A percentile compares a stretch with the other conserved stretches of the same genome.
phyloP scores from a whole-genome alignment of 163 green algal species.

The Scenedesmus sp. region DNA sequence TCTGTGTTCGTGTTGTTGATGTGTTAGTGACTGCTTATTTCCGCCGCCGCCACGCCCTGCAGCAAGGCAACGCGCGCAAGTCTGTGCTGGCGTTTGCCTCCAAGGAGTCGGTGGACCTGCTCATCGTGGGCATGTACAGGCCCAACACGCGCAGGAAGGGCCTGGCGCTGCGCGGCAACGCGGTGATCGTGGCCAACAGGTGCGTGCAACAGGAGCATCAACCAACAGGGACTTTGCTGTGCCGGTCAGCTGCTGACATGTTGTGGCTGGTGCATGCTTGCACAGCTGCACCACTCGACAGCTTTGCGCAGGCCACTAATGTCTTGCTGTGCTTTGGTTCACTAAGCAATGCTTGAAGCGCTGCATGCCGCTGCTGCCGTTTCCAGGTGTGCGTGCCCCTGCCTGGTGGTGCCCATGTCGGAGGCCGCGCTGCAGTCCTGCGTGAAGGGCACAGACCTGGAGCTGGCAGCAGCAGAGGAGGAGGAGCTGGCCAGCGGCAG shows the following conservation, averaged over 20 bases:
- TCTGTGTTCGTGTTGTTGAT: too few relatives aligned
- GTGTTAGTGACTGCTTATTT: too few relatives aligned
- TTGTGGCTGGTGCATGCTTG: background rate
- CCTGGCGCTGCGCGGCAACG: slow-evolving; percentile 43
- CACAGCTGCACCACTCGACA: background rate
- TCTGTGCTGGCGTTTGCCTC: slow-evolving; percentile 51
- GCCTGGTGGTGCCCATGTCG: slow-evolving; percentile 51
- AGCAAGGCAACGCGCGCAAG: slow-evolving; percentile 40
- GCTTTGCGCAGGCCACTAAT: background rate
- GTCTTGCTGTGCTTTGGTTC: background rate
- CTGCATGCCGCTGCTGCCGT: background rate
- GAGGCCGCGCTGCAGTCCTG: slow-evolving; percentile 33
- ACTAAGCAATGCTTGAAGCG: background rate
- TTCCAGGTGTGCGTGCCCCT: slow-evolving; percentile 48
- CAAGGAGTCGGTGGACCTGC: slow-evolving; percentile 54
- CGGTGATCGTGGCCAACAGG: slow-evolving; percentile 27
- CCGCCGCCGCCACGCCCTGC: too few relatives aligned
- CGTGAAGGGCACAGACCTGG: slow-evolving; percentile 42
- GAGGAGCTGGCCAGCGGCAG: slow-evolving; percentile 52
- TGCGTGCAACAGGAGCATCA: background rate
- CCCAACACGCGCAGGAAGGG: slow-evolving; percentile 22
- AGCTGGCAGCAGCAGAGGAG: slow-evolving; percentile 43
- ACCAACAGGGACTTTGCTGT: background rate
- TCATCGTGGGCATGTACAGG: slow-evolving; percentile 55
- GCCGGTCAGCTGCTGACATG: slow-evolving; percentile 9